Base-by-base conservation (phyloP, 2,329 filamentous ascomycete genomes). In the Paecilomyces dactylethromorphus region DNA sequence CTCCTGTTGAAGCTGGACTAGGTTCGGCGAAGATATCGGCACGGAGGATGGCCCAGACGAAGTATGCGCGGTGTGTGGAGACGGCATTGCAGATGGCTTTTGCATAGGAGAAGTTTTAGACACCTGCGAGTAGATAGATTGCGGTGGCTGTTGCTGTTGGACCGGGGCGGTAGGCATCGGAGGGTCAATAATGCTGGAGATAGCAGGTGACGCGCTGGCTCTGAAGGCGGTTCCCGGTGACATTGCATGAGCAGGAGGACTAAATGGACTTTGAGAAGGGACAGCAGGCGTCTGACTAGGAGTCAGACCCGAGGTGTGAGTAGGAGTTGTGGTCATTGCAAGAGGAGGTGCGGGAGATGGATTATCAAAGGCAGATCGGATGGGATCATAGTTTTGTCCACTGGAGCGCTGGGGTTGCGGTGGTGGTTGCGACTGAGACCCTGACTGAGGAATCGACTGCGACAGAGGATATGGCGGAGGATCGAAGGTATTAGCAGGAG, bases 201-300 rank as follows among this genome's bases (percentile, higher is more conserved):
- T 96, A 2, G 93, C 93, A 1, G 93, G 92, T 3, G 93, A 97
- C 45, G 89, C 89, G 70, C 90, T 93, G n/a, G 90, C 89, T 57
- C 89, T 85, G 74, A 89, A 76, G 21, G 68, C 65, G 77, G 63
- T 80, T 69, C 74, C 83, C 75, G 71, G 73, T 13, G 78, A 79
- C 7, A 78, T 77, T n/a, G 75, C 76, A 58, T 78, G 75, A n/a
- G 77, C 71, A 21, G 79, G 72, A 26, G 76, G 77, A 62, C 71
- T 79, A 63, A 78, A 79, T 45, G 71, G 64, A 58, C 66, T 69
- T 33, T 76, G 60, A 55, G 66, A 64, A 18, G 90, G 90, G 8
- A 90, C 33, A 26, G 54, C 92, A 45, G 87, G 85, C 69, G 87
- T 89, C 18, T 87, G 86, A 54, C 86, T 83, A 71, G 88, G 59